phyloP scores from a whole-genome alignment of 2,329 filamentous ascomycete species.

The Pseudocercospora fijiensis region DNA sequence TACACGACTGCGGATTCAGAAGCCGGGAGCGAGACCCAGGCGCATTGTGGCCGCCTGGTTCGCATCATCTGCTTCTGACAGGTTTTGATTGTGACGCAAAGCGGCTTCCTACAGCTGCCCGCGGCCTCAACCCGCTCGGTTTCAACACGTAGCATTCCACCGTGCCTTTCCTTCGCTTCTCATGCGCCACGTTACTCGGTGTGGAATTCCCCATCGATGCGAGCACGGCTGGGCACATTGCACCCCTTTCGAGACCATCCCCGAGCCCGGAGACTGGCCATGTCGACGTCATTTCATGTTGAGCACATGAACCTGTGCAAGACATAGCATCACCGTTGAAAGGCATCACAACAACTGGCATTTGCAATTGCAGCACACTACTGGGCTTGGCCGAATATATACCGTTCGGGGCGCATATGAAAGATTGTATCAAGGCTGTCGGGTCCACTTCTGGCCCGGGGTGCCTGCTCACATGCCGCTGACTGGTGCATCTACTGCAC shows the following conservation, averaged over 20 bases:
- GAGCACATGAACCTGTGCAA: neutral
- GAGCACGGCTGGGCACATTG: neutral
- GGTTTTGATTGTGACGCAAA: constrained; percentile 3
- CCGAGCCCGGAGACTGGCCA: neutral
- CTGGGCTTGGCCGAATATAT: neutral
- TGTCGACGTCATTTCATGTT: neutral
- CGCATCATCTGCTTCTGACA: neutral
- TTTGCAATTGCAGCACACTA: constrained; percentile 6
- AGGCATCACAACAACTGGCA: neutral
- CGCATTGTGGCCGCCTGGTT: neutral
- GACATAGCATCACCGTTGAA: constrained; percentile 5
- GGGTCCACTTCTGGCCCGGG: neutral
- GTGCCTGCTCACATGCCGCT: neutral
- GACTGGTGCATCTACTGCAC: constrained; percentile 6
- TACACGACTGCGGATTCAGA: neutral
- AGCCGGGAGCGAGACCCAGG: neutral
- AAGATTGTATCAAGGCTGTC: constrained; percentile 7
- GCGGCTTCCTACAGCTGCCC: constrained; percentile 7
- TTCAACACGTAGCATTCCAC: neutral
- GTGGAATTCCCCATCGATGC: neutral
- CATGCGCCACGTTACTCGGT: neutral
- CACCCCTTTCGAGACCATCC: neutral
- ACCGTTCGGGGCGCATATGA: neutral
- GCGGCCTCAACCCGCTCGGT: neutral
- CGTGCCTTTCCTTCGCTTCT: neutral